A percentile compares a stretch with the other conserved stretches of the same genome.
Conservation (phyloP, 495 filamentous ascomycete genomes). For the Hamigera avellanea region DNA sequence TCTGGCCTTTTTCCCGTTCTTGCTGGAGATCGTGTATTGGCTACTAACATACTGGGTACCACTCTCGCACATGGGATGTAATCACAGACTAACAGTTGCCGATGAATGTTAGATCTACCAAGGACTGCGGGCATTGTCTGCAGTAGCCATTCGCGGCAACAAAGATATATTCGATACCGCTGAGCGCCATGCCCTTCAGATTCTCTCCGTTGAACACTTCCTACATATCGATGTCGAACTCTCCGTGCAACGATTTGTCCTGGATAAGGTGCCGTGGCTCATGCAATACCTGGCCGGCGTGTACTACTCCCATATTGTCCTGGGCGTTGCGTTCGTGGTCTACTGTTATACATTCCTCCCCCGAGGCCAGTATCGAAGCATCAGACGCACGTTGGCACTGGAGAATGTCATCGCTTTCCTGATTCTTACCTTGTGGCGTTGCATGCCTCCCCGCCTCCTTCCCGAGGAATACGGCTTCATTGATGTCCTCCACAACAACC, state of each 20-base stretch:
- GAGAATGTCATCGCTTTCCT: constrained; percentile 48
- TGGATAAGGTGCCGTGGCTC: constrained; percentile 43
- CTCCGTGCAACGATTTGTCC: constrained; percentile 25
- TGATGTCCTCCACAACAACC: constrained; percentile 46
- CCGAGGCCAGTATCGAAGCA: constrained; percentile 37
- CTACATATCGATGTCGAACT: constrained; percentile 41
- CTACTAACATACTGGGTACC: constrained; percentile 47
- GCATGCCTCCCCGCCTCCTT: constrained; percentile 49
- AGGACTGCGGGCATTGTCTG: constrained; percentile 44
- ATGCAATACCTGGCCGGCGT: constrained; percentile 41
- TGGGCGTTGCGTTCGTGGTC: constrained; percentile 34
- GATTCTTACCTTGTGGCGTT: constrained; percentile 48
- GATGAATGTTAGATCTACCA: constrained; percentile 43
- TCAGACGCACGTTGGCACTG: constrained; percentile 46
- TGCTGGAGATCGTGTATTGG: constrained; percentile 58
- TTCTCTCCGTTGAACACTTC: constrained; percentile 40
- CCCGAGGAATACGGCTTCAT: constrained; percentile 50
- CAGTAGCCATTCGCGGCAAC: constrained; percentile 35
- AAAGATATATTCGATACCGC: constrained; percentile 30
- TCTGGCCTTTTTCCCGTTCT: constrained; percentile 32
- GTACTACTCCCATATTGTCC: constrained; percentile 37
- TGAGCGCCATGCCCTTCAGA: constrained; percentile 35
- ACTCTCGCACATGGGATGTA: too few species aligned
- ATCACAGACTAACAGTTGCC: too few species aligned
- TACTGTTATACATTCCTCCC: constrained; percentile 48